Percentiles rank a stretch among this genome's conserved stretches.
Evolutionary conservation across 1,139 yeast genomes (phyloP).

Genomic region (Geotrichum phurueaensis): DNA sequence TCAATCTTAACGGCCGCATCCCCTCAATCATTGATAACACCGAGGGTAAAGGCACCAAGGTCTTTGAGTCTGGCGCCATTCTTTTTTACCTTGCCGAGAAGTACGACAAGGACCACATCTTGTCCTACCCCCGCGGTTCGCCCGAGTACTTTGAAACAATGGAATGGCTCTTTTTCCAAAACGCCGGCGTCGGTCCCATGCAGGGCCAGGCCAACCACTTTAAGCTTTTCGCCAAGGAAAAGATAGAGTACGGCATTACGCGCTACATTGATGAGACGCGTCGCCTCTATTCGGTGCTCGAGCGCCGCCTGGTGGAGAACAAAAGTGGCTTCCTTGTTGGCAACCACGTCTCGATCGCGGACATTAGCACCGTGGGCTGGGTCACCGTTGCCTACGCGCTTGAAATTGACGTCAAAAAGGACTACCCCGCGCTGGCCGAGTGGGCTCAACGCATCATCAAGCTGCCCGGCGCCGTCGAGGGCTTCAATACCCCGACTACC

Average conservation of each 20-base stretch:
- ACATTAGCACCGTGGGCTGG: not conserved
- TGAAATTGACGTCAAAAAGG: not conserved
- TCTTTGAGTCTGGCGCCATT: conserved; percentile 55
- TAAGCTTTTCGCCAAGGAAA: not conserved
- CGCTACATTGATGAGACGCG: conserved; percentile 47
- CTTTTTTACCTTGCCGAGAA: conserved; percentile 50
- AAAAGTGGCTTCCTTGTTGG: not conserved
- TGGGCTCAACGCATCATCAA: conserved; percentile 26
- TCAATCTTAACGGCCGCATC: conserved; percentile 58
- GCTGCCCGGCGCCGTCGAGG: conserved; percentile 40
- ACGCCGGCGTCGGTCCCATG: not conserved
- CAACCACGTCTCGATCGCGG: not conserved
- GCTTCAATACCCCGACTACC: conserved; percentile 22
- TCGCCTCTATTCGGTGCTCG: conserved; percentile 41
- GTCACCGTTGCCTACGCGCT: not conserved
- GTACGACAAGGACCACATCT: conserved; percentile 49
- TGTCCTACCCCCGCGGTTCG: conserved; percentile 43
- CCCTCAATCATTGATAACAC: conserved; percentile 50
- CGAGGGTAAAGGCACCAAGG: conserved; percentile 20
- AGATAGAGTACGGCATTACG: conserved; percentile 45
- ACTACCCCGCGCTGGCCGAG: not conserved
- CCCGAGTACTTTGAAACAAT: conserved; percentile 45
- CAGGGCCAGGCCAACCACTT: not conserved
- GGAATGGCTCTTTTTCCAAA: conserved; percentile 40
- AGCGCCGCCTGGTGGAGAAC: not conserved